Evolutionary conservation across 2,329 filamentous ascomycete species (phyloP).

Genomic region (Sarocladium strictum): DNA sequence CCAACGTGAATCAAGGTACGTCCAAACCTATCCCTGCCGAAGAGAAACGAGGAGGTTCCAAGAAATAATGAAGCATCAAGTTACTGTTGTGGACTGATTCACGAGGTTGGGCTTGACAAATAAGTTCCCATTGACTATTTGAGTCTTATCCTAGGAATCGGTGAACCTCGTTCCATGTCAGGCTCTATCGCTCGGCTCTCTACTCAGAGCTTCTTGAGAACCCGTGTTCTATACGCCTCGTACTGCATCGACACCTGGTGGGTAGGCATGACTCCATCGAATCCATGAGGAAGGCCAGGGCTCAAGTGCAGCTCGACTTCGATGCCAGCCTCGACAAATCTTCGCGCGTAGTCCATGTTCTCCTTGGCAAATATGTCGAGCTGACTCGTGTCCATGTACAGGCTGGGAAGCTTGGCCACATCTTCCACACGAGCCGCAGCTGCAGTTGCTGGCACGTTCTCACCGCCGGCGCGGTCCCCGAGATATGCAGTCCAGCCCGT

Average conservation of each 20-base stretch:
- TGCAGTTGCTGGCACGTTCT: conserved; percentile 14
- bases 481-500: conserved; percentile 17
- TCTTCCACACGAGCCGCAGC: conserved; percentile 19
- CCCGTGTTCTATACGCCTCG: background rate
- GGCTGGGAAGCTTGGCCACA: conserved; percentile 24
- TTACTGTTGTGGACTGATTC: too few species aligned
- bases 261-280: conserved; percentile 17
- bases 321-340: conserved; percentile 23
- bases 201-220: background rate
- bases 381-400: conserved; percentile 32
- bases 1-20: too few species aligned
- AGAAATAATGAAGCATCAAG: too few species aligned
- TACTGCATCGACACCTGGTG: background rate
- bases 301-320: conserved; percentile 34
- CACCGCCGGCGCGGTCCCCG: conserved; percentile 4
- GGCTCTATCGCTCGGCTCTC: too few species aligned
- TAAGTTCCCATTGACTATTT: too few species aligned
- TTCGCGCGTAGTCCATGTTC: conserved; percentile 22
- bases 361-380: conserved; percentile 34
- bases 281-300: conserved; percentile 33
- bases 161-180: too few species aligned
- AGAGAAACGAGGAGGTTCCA: too few species aligned
- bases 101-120: too few species aligned
- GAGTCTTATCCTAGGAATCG: too few species aligned
- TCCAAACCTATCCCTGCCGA: too few species aligned